Percentiles rank a stretch among this genome's conserved stretches.
Conservation (phyloP, 306 rosid genomes). For the Cajanus cajan region DNA sequence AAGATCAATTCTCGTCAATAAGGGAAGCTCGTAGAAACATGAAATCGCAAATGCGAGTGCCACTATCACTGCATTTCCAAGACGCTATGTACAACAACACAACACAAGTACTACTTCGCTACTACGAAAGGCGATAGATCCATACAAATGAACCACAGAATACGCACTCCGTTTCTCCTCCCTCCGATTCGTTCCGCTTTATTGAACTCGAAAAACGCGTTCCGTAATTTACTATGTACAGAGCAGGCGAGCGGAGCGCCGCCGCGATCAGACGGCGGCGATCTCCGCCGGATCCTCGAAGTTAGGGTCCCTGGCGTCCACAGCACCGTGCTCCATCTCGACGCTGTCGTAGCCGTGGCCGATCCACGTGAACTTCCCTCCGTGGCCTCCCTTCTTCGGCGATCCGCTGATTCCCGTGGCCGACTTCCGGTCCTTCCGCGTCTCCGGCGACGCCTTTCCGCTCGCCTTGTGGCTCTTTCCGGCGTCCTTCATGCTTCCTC, state of each 20-base stretch:
- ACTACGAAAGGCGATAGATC: not conserved
- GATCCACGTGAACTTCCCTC: slow-evolving; percentile 92
- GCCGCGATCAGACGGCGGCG: slow-evolving; percentile 45
- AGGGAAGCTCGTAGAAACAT: not conserved
- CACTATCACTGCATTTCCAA: not conserved
- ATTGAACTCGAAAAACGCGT: not conserved
- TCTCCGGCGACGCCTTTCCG: slow-evolving; percentile 44
- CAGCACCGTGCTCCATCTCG: slow-evolving; percentile 41
- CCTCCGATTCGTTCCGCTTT: not conserved
- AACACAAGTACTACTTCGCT: no score
- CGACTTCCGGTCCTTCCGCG: slow-evolving; percentile 70
- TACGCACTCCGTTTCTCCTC: not conserved
- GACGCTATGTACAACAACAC: not conserved
- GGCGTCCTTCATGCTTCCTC: slow-evolving; percentile 54
- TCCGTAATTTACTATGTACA: not conserved
- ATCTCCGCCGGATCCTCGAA: slow-evolving; percentile 70
- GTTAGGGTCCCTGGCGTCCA: slow-evolving; percentile 76
- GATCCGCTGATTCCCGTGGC: slow-evolving; percentile 83
- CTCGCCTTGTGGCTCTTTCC: slow-evolving; percentile 56
- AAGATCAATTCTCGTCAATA: not conserved
- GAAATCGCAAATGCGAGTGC: not conserved
- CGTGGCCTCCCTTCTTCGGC: slow-evolving; percentile 93
- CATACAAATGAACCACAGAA: not conserved
- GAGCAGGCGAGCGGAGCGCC: not conserved
- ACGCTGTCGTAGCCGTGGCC: slow-evolving; percentile 52